Evolutionary conservation across 257 asterid genomes (phyloP), one percentile per base, ranked within the genome.

Genomic region (Cordia subcordata): DNA sequence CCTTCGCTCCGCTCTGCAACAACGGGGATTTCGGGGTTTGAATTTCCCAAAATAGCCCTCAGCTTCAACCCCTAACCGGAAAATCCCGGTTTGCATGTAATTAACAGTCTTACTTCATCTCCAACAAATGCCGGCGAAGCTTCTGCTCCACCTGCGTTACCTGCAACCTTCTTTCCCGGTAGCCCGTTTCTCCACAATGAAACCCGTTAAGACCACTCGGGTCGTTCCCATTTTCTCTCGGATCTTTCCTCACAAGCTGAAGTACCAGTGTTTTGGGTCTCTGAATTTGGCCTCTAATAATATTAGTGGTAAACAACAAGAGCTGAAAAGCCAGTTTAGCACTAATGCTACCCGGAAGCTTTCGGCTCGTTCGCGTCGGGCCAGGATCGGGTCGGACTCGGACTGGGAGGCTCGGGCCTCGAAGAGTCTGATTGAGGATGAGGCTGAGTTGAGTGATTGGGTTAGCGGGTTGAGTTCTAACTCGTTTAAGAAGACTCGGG

Each of bases 401-500:
- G 22, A 11, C 56, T 18, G 16, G 10, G 20, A 63, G n/a, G 52
- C 20, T 58, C 49, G 78, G 54, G 66, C 75, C 1, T 75, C 82
- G 10, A 91, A 74, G 91, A 86, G 96, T 60, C 78, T 92, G 86
- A 73, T 92, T 44, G 99, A 88, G n/a, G 99, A 92, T 38, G 96
- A 92, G 78, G 96, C 96, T 57, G 95, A 88, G 10, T 69, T 92
- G 17, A 86, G 96, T 49, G 99, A 88, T 58, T 88, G 96, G 96
- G 96, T 88, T 8, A 76, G 84, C 60, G 96, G 92, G 38, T 74
- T 92, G 81, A 78, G 73, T 67, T 92, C 99, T 10, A 72, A 64
- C 21, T 67, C 88, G 13, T 65, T 75, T 18, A 74, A 63, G 78
- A 91, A 86, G 56, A 84, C 88, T 35, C 53, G 21, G 53, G 1